Evolutionary conservation across 495 filamentous ascomycete genomes (phyloP).

Genomic region (Penicillium ochrochloron): DNA sequence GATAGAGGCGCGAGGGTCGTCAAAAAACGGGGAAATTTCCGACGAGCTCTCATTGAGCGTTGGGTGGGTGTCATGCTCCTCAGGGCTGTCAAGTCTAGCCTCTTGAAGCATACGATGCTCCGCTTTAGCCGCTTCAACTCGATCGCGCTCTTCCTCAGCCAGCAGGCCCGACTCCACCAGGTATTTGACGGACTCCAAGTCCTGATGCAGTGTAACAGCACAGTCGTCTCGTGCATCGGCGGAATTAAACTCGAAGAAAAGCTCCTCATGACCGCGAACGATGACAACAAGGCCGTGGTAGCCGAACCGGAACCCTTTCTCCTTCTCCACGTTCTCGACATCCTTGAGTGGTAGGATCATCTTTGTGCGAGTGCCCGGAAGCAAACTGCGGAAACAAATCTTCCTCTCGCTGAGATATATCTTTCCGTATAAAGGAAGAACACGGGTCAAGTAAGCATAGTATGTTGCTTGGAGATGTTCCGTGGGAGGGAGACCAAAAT

Average conservation of each 20-base stretch:
- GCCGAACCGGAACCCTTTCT: slow-evolving; percentile 91
- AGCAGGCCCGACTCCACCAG: slow-evolving; percentile 73
- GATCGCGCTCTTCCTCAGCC: slow-evolving; percentile 68
- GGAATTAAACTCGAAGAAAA: slow-evolving; percentile 92
- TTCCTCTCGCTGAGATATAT: slow-evolving; percentile 91
- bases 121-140: slow-evolving; percentile 76
- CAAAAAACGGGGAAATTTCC: slow-evolving; percentile 73
- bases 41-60: slow-evolving; percentile 47
- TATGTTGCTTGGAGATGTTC: slow-evolving; percentile 91
- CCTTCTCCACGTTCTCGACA: slow-evolving; percentile 91
- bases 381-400: slow-evolving; percentile 90
- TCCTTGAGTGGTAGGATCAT: slow-evolving; percentile 90
- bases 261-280: slow-evolving; percentile 90
- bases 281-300: slow-evolving; percentile 91
- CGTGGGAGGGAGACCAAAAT: slow-evolving; percentile 83
- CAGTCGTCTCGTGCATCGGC: slow-evolving; percentile 86
- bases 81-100: slow-evolving; percentile 67
- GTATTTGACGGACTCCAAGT: slow-evolving; percentile 72
- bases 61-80: slow-evolving; percentile 58
- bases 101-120: slow-evolving; percentile 84
- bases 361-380: slow-evolving; percentile 91
- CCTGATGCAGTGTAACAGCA: slow-evolving; percentile 75
- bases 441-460: slow-evolving; percentile 84
- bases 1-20: slow-evolving; percentile 89
- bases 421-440: slow-evolving; percentile 93